Conservation (phyloP, 352 stramenopile genomes). For the Phytophthora sojae region DNA sequence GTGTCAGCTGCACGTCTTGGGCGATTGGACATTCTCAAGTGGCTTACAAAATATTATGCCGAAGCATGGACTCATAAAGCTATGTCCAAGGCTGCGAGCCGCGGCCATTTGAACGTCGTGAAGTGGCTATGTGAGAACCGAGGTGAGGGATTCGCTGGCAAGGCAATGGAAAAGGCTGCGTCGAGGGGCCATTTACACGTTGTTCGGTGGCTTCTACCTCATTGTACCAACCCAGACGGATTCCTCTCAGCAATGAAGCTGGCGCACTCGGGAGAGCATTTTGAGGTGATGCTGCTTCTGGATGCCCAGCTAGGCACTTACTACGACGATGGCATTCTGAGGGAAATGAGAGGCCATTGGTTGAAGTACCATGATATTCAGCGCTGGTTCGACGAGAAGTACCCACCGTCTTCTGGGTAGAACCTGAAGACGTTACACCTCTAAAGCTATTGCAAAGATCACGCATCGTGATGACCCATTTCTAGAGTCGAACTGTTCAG, state of each 20-base stretch:
- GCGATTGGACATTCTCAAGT: background rate
- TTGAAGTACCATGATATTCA: background rate
- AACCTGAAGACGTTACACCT: too few relatives aligned
- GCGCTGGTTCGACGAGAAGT: background rate
- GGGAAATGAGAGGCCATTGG: background rate
- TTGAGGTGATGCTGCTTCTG: background rate
- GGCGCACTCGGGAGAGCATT: background rate
- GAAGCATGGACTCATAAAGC: background rate
- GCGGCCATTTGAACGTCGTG: conserved; percentile 1
- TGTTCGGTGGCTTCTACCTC: background rate
- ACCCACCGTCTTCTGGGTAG: background rate
- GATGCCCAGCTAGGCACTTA: background rate
- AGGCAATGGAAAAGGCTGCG: background rate
- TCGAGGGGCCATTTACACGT: background rate
- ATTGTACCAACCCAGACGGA: background rate
- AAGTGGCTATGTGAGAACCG: background rate
- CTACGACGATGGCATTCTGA: background rate
- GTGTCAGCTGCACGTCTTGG: background rate
- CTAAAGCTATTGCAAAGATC: too few relatives aligned
- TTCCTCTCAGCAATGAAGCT: background rate
- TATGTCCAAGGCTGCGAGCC: background rate
- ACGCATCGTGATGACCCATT: too few relatives aligned
- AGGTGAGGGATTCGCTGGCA: background rate
- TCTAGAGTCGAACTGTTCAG: too few relatives aligned
- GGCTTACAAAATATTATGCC: background rate